Evolutionary conservation across 495 filamentous ascomycete species (phyloP), one percentile per base, ranked within the genome.

Genomic region (Friedmanniomyces endolithicus): DNA sequence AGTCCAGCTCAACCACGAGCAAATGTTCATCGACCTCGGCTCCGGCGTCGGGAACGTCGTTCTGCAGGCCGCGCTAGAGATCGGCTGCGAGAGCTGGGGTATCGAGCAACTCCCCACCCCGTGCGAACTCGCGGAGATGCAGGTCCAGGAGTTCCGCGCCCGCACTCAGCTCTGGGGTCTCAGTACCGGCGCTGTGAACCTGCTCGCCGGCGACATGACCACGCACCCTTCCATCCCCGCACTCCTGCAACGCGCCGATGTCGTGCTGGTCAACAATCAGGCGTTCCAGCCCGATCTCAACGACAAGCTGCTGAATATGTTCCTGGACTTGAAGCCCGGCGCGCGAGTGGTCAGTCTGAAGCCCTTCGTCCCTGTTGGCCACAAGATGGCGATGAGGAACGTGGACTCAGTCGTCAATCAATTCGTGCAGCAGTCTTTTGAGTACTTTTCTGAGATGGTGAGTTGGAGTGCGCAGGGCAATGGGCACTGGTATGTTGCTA

Each of bases 1-100:
- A 62, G 87, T 86, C 9, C 72, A 78, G 27, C 74, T 96, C 53
- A 88, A 78, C 34, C 86, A 85, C 0, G 77, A 80, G 29, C 84
- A 90, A 53, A 81, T 90, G 1, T 96, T 98, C 64, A 81, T 98
- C 52, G 92, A 98, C 65, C 76, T 98, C 34, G 92, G 92, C 27
- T 95, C 88, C 17, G 92, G 92, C 24, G 92, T 95, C 25, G 92
- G 89, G 6, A 98, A 95, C 67, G 92, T 96, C 2, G 87, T 90
- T 22, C 73, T 98, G 39, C 92, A 98, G 66, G 92, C 92, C 4
- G 92, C 92, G 9, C 78, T 98, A 8, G 86, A 98, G 66, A 80
- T 90, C 47, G 92, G 92, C 14, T 94, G 87, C 66, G 87, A 95
- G 67, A 90, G 86, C 69, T 96, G 88, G 82, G 92, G 92, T 23